A percentile compares a stretch with the other conserved stretches of the same genome.
phyloP scores from a whole-genome alignment of 495 filamentous ascomycete genomes.

The Xylaria intraflava region DNA sequence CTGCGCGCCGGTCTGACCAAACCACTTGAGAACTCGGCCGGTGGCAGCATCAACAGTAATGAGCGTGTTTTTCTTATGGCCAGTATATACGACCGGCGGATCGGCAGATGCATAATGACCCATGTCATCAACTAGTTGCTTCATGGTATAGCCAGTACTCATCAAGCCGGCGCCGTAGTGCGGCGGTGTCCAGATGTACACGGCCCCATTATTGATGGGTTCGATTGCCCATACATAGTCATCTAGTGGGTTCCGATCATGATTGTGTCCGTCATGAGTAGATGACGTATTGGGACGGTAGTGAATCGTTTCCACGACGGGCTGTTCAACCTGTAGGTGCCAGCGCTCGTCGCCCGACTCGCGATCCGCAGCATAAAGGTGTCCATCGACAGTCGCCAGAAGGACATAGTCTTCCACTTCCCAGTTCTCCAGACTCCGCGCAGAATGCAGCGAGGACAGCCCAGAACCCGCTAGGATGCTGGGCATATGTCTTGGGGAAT shows the following conservation, averaged over 20 bases:
- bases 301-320: slow-evolving; percentile 86
- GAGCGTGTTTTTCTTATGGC: slow-evolving; percentile 81
- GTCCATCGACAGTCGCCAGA: slow-evolving; percentile 98
- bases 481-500: slow-evolving; percentile 57
- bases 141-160: slow-evolving; percentile 78
- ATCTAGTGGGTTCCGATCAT: slow-evolving; percentile 57
- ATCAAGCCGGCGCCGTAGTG: slow-evolving; percentile 63
- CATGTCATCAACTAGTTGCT: slow-evolving; percentile 70
- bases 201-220: slow-evolving; percentile 75
- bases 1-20: slow-evolving; percentile 37
- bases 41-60: slow-evolving; percentile 82
- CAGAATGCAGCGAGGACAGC: slow-evolving; percentile 70
- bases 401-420: slow-evolving; percentile 99
- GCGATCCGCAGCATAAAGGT: slow-evolving; percentile 85
- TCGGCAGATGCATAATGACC: slow-evolving; percentile 61
- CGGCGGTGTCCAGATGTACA: slow-evolving; percentile 80
- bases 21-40: slow-evolving; percentile 58
- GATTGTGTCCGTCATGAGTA: slow-evolving; percentile 39
- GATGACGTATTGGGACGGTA: slow-evolving; percentile 63
- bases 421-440: slow-evolving; percentile 97
- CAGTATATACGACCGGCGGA: slow-evolving; percentile 77
- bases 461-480: slow-evolving; percentile 47
- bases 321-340: slow-evolving; percentile 73
- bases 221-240: slow-evolving; percentile 96
- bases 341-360: slow-evolving; percentile 76